Conservation (phyloP, 371 early-diverging fungal species). For the Mucor sp. region DNA sequence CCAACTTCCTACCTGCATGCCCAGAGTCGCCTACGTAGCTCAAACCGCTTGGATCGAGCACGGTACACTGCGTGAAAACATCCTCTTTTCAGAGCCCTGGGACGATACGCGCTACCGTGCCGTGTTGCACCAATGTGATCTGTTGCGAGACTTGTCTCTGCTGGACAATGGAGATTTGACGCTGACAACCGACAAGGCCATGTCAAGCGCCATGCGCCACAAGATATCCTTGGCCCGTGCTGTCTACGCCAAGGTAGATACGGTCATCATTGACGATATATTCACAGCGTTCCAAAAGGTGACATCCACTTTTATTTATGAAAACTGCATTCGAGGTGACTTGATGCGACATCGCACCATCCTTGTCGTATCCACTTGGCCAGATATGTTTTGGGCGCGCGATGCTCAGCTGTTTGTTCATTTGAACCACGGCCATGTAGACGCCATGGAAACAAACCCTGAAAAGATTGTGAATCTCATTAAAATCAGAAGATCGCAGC, state of each 20-base stretch:
- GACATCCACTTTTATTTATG: constrained; percentile 65
- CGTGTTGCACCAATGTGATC: constrained; percentile 67
- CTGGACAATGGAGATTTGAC: constrained; percentile 85
- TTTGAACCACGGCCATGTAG: constrained; percentile 5
- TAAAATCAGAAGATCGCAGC: constrained; percentile 4
- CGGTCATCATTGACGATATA: constrained; percentile 71
- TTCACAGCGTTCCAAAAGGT: constrained; percentile 63
- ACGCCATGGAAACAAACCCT: constrained; percentile 10
- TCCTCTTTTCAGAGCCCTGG: constrained; percentile 77
- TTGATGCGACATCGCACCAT: constrained; percentile 75
- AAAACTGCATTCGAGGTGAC: constrained; percentile 65
- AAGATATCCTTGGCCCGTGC: constrained; percentile 78
- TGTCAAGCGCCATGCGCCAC: constrained; percentile 64
- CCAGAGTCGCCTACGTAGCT: constrained; percentile 71
- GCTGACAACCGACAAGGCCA: background rate
- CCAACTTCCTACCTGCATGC: constrained; percentile 30
- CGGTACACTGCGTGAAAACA: constrained; percentile 79
- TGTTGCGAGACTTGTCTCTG: constrained; percentile 75
- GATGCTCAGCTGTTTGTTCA: constrained; percentile 65
- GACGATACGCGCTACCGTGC: constrained; percentile 65
- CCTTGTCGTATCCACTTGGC: constrained; percentile 77
- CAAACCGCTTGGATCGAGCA: constrained; percentile 85
- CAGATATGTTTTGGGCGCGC: constrained; percentile 66
- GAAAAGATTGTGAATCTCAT: constrained; percentile 16
- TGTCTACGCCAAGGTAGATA: constrained; percentile 66